Conservation (phyloP, 1,284 basidiomycete species). For the Caloboletus firmus region DNA sequence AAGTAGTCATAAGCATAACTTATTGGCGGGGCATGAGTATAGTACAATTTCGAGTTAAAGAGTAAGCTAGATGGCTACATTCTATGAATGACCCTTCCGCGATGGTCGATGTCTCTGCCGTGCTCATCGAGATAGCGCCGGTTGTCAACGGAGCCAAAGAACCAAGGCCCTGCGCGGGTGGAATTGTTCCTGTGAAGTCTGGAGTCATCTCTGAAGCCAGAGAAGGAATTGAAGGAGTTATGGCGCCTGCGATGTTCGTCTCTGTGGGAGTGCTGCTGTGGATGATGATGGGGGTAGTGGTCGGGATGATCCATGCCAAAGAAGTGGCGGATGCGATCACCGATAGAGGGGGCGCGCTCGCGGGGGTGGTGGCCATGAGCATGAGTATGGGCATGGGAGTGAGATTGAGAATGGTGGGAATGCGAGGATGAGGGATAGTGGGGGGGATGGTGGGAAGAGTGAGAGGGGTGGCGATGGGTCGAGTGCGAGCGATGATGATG, state of each 20-base stretch:
- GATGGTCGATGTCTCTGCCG: slow-evolving; percentile 29
- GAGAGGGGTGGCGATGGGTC: background rate
- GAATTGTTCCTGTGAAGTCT: slow-evolving; percentile 16
- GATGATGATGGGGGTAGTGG: background rate
- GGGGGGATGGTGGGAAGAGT: slow-evolving; percentile 14
- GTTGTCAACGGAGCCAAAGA: slow-evolving; percentile 22
- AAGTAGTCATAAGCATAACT: no score
- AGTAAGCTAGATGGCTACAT: slow-evolving; percentile 20
- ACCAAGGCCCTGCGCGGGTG: slow-evolving; percentile 23
- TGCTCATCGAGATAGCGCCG: slow-evolving; percentile 22
- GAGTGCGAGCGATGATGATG: background rate
- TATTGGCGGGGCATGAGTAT: background rate
- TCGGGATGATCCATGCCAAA: slow-evolving; percentile 21
- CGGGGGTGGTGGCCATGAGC: slow-evolving; percentile 5
- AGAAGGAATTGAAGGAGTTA: slow-evolving; percentile 27
- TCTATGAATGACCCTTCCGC: slow-evolving; percentile 28
- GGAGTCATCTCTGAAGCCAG: slow-evolving; percentile 21
- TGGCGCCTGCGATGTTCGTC: slow-evolving; percentile 23
- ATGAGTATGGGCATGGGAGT: slow-evolving; percentile 6
- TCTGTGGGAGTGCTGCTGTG: slow-evolving; percentile 1
- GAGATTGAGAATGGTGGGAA: slow-evolving; percentile 11
- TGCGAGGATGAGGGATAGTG: slow-evolving; percentile 10
- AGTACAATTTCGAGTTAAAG: slow-evolving; percentile 6
- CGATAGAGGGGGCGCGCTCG: slow-evolving; percentile 23
- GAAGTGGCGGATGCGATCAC: slow-evolving; percentile 30